Base-by-base conservation (phyloP, 2,329 filamentous ascomycete species). In the Aschersonia sp. region DNA sequence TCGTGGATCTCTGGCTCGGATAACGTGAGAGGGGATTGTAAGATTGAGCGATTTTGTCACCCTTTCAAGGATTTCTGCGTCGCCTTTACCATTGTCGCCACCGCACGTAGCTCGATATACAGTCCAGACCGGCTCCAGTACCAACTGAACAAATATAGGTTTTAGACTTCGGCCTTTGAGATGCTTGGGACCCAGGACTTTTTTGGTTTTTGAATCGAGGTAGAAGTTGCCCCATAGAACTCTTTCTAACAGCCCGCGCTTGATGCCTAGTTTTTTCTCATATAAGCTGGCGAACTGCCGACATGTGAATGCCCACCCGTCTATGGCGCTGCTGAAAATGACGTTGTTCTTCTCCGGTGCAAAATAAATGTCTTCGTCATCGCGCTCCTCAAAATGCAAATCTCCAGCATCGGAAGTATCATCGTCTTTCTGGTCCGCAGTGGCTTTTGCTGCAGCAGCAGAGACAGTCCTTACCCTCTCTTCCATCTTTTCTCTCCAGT, bases 261-360 rank as follows among this genome's bases (percentile, higher is more conserved):
- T 97, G 65, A 97, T 94, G 10, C 92, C 91, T 5, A 98, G 76
- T 64, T 98, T 98, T 71, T 89, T 94, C 66, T 97, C 91, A 60
- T 97, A 98, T 31, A 97, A 70, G 40, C 79, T 79, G 20, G 92
- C 89, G 61, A 98, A 98, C 58, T 98, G 92, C 46, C 89, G 80
- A 45, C 95, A 83, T 0, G 92, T 98, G 59, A 98, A 98, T 3
- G 92, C 92, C 92, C 92, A 98, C n/a, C 92, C 92, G 61, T 98
- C 92, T 49, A 95, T 84, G 51, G 92, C 92, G 62, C 91, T 97
- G 69, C 88, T 89, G 64, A 98, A 98, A 53, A 98, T 97, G 63
- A 98, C 92, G 60, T 98, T 98, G 65, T 96, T 96, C 66, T 91
- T 94, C 61, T 98, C 92, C 0, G 92, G 92, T 1, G 92, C 88